Evolutionary conservation across 768 basidiomycete genomes (phyloP).

Genomic region (Tulasnella sp.): DNA sequence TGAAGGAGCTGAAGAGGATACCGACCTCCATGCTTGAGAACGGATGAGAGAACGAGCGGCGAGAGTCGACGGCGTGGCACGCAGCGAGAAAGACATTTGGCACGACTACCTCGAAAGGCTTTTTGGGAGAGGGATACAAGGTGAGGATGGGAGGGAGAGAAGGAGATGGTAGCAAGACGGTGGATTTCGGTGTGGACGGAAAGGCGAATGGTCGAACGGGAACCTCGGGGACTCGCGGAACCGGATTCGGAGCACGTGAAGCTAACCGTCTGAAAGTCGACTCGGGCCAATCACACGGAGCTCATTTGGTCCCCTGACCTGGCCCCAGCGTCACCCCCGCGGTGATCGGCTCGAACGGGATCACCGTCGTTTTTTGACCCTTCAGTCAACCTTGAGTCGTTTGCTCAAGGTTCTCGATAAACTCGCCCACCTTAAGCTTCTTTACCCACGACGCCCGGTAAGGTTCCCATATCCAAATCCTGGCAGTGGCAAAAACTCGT

Average conservation of each 20-base stretch:
- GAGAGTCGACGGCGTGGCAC: not conserved
- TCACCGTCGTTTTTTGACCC: no score
- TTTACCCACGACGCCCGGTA: no score
- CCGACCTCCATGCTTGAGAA: slow-evolving; percentile 16
- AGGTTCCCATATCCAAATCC: no score
- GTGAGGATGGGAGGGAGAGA: not conserved
- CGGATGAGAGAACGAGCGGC: slow-evolving; percentile 6
- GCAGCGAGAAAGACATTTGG: not conserved
- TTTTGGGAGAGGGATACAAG: not conserved
- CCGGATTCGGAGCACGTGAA: slow-evolving; percentile 2
- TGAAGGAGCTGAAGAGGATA: slow-evolving; percentile 13
- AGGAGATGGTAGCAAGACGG: not conserved
- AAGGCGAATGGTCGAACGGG: not conserved
- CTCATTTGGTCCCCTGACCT: not conserved
- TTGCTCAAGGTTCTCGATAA: no score
- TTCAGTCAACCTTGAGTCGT: not conserved
- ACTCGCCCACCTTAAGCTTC: no score
- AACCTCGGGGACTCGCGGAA: slow-evolving; percentile 6
- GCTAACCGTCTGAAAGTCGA: slow-evolving; percentile 3
- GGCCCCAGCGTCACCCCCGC: not conserved
- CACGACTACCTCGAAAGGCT: not conserved
- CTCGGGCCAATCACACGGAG: not conserved
- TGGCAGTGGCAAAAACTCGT: no score
- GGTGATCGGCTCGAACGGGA: not conserved
- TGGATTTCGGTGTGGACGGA: slow-evolving; percentile 4